Conservation (phyloP, 2,329 filamentous ascomycete genomes). For the Pseudogymnoascus sp. region DNA sequence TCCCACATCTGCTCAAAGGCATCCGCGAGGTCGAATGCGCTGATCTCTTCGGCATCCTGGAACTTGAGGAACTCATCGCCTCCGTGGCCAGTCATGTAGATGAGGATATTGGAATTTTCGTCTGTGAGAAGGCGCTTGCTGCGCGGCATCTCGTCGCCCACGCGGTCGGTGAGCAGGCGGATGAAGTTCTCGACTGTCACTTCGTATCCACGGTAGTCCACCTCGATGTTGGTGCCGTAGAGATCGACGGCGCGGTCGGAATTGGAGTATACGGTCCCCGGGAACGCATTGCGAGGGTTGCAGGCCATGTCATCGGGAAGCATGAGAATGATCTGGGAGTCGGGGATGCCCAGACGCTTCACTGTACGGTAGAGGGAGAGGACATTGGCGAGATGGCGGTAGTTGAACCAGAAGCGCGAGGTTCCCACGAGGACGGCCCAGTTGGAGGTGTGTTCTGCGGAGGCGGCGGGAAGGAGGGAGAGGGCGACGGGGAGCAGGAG, state of each 20-base stretch:
- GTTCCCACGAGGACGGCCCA: constrained; percentile 99
- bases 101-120: constrained; percentile 90
- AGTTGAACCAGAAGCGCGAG: constrained; percentile 99
- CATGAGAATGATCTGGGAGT: constrained; percentile 99
- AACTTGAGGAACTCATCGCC: constrained; percentile 98
- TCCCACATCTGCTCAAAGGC: constrained; percentile 99
- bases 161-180: constrained; percentile 83
- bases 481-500: constrained; percentile 44
- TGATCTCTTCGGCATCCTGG: constrained; percentile 96
- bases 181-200: constrained; percentile 99
- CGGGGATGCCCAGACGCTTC: constrained; percentile 93
- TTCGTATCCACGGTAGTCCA: constrained; percentile 96
- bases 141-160: constrained; percentile 88
- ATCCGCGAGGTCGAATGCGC: constrained; percentile 89
- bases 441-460: constrained; percentile 85
- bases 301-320: constrained; percentile 99
- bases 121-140: constrained; percentile 93
- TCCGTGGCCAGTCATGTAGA: constrained; percentile 98
- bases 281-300: constrained; percentile 96
- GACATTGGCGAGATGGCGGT: constrained; percentile 95
- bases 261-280: constrained; percentile 97
- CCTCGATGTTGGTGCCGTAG: constrained; percentile 98
- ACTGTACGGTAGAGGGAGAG: constrained; percentile 96
- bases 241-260: constrained; percentile 91
- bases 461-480: constrained; percentile 30